Conservation (phyloP, 2,329 filamentous ascomycete species). For the Coniochaeta sp. region DNA sequence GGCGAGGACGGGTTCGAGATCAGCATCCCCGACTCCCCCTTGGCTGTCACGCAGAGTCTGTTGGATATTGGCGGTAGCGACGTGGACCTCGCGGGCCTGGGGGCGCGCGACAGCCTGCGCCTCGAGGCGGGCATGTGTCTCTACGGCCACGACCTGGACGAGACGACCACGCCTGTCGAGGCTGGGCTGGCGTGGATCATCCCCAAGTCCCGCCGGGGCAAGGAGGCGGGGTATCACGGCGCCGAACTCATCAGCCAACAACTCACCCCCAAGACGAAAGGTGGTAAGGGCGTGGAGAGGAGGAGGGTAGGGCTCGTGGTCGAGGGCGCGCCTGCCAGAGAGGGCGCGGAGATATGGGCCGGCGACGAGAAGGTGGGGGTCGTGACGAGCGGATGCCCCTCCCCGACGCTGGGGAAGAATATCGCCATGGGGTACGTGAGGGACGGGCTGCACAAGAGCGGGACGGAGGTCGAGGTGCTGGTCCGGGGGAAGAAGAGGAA, state of each 20-base stretch:
- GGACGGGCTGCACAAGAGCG: conserved; percentile 74
- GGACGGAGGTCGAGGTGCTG: conserved; percentile 71
- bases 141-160: conserved; percentile 97
- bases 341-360: conserved; percentile 75
- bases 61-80: conserved; percentile 55
- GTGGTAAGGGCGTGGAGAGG: conserved; percentile 60
- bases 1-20: conserved; percentile 98
- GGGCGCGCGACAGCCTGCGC: conserved; percentile 83
- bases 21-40: conserved; percentile 57
- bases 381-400: conserved; percentile 86
- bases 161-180: conserved; percentile 57
- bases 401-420: conserved; percentile 78
- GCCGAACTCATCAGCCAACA: conserved; percentile 71
- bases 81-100: conserved; percentile 78
- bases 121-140: conserved; percentile 98
- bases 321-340: conserved; percentile 80
- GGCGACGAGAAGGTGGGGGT: conserved; percentile 62
- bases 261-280: conserved; percentile 65
- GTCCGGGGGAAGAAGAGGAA: conserved; percentile 71
- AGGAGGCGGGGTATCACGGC: conserved; percentile 72
- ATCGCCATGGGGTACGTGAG: conserved; percentile 94
- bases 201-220: conserved; percentile 64
- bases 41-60: conserved; percentile 63
- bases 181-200: conserved; percentile 69
- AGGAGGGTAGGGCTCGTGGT: conserved; percentile 77